Evolutionary conservation across 2,329 filamentous ascomycete genomes (phyloP), one percentile per base, ranked within the genome.

Genomic region (Sporothrix pseudoabietina): DNA sequence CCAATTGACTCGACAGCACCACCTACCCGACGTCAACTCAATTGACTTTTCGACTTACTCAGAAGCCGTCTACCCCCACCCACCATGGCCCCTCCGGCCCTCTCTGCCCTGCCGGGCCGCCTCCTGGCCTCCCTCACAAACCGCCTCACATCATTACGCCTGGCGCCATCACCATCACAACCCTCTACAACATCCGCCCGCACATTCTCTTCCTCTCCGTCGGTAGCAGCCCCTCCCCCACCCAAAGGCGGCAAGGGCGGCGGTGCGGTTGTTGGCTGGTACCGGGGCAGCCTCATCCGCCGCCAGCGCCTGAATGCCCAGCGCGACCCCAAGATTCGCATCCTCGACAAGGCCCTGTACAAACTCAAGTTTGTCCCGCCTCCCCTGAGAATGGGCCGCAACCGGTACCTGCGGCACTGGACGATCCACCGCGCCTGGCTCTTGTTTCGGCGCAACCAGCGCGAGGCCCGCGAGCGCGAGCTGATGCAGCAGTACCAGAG

Each of bases 381-480:
- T 0, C 94, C 96, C 0, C 88, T 99, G 76, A 92, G 94, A 78
- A 94, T 98, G 88, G 94, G 90, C 55, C 94, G 95, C 78, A 92
- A 92, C 82, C 91, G 96, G 73, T 88, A 90, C 82, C 90, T 99
- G 76, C 93, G 96, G 65, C 96, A 99, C 86, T 99, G 96, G 96
- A 98, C 96, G 70, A 98, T 99, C 82, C 94, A 98, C 86, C 94
- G 96, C 78, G 95, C 95, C 30, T 98, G 94, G 94, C 87, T 93
- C 78, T 86, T 98, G 41, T 92, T 91, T 83, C 90, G 91, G 78
- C 87, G 90, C 77, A 88, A 92, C 80, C 87, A 90, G 78, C 90
- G 90, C 68, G 85, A 87, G 76, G 83, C 85, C 49, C 87, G 89
- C 70, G 87, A 92, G 80, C 84, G 86, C 72, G 93, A 94, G 81